These are phyloP conservation scores for Exophiala dermatitidis DNA, from an alignment of 2,329 filamentous ascomycete species.

Conservation along the genomic window DNA sequence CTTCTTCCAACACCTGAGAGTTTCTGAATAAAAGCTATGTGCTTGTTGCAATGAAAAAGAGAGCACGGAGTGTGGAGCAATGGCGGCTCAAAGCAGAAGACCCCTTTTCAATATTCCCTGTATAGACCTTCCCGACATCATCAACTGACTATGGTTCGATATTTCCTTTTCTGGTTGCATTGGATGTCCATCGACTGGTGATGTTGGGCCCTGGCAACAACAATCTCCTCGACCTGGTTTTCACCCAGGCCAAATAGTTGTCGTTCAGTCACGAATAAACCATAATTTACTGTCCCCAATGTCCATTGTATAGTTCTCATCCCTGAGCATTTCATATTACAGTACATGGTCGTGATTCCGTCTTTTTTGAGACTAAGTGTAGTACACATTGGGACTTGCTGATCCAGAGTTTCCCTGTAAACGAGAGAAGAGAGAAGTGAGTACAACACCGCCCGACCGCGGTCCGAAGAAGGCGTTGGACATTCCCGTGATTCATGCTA, in stretches of 20 bases:
- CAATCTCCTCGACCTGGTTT: not conserved
- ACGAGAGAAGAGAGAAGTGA: too few relatives aligned
- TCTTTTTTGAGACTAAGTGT: too few relatives aligned
- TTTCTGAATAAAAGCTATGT: not conserved
- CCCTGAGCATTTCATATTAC: too few relatives aligned
- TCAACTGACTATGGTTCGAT: not conserved
- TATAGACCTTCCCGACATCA: too few relatives aligned
- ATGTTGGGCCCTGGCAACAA: not conserved
- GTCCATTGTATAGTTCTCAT: too few relatives aligned
- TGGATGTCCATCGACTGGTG: not conserved
- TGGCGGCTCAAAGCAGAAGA: not conserved
- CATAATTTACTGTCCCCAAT: not conserved
- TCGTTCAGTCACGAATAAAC: not conserved
- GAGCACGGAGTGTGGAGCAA: constrained; percentile 2
- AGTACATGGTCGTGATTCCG: too few relatives aligned
- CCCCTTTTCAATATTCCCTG: not conserved
- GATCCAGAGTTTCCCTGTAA: too few relatives aligned
- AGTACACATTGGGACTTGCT: too few relatives aligned
- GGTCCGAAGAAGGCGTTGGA: too few relatives aligned
- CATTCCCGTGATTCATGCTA: too few relatives aligned
- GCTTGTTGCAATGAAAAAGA: not conserved
- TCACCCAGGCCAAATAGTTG: not conserved
- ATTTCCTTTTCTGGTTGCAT: not conserved
- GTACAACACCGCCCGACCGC: too few relatives aligned
- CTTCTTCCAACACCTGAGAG: not conserved